Base-by-base conservation (phyloP, 495 filamentous ascomycete species). In the Penicillium lagena region DNA sequence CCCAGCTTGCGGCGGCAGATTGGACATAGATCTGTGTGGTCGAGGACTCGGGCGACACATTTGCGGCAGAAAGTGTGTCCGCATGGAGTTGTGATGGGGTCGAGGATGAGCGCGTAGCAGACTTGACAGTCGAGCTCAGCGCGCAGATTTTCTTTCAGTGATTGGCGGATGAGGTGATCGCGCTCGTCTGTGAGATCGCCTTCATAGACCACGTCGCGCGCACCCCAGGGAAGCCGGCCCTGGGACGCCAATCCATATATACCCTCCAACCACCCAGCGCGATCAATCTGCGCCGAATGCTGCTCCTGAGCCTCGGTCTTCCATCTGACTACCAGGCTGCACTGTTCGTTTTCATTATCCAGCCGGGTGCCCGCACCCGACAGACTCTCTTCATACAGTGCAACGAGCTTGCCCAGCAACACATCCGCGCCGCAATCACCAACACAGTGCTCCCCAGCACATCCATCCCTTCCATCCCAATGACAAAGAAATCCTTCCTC, bases 11-110 rank as follows among this genome's bases (percentile, higher is more conserved):
- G 75, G 39, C 90, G 82, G 55, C 90, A 96, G 9, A 88, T 72
- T 0, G 90, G 88, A 52, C 90, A 96, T 35, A 84, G 67, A 49
- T 77, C 74, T 14, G 85, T 83, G 55, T 91, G 83, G 57, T 89
- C 85, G 32, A 90, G 63, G 10, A 85, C 78, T 35, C 84, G 77
- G 17, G 81, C 75, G 10, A 94, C 67, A 59, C 90, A 96, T 45
- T 76, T 72, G 29, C 85, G 81, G 61, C 90, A 96, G 61, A 90
- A 91, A 0, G 90, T 95, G 60, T 96, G 90, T 5, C 90, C 90
- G 54, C 90, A 96, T 13, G 78, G 68, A 1, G 88, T 90, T 1
- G 89, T 96, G 52, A 89, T 67, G 8, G 90, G 89, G 47, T 94
- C 85, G 32, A 85, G 56, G 52, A 94, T 80, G 17, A 91, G 66